A percentile compares a stretch with the other conserved stretches of the same genome.
Conservation (phyloP, 2,329 filamentous ascomycete genomes). For the Allantophomopsis lycopodina region DNA sequence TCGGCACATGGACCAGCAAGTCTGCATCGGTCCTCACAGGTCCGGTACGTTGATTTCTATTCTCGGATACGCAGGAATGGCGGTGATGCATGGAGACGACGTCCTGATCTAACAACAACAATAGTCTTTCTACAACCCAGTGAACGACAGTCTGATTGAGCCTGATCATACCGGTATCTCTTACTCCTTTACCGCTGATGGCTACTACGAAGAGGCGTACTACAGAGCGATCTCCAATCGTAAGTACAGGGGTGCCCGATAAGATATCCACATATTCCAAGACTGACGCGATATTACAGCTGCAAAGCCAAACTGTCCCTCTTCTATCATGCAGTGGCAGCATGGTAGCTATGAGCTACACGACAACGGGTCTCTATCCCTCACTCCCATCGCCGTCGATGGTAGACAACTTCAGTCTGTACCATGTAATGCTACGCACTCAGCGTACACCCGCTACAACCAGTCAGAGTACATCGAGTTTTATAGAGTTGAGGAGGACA, state of each 20-base stretch:
- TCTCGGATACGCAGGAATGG: conserved; percentile 9
- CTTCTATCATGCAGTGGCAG: conserved; percentile 59
- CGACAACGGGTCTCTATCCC: conserved; percentile 39
- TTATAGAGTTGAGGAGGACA: conserved; percentile 32
- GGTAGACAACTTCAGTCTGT: conserved; percentile 53
- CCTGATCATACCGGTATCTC: conserved; percentile 55
- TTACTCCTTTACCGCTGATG: conserved; percentile 59
- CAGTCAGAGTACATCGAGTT: conserved; percentile 44
- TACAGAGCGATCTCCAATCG: conserved; percentile 58
- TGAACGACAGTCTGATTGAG: conserved; percentile 51
- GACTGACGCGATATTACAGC: conserved; percentile 25
- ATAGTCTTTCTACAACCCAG: conserved; percentile 56
- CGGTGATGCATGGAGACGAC: conserved; percentile 2
- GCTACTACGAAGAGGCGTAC: conserved; percentile 55
- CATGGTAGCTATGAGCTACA: conserved; percentile 48
- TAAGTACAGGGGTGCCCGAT: conserved; percentile 22
- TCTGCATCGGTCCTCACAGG: conserved; percentile 56
- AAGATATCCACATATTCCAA: not conserved
- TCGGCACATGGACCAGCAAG: conserved; percentile 64
- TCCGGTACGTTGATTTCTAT: conserved; percentile 34
- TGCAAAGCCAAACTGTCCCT: conserved; percentile 42
- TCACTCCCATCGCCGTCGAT: conserved; percentile 50
- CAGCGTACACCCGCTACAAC: conserved; percentile 53
- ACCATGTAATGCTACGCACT: conserved; percentile 38
- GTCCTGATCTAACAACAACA: conserved; percentile 5